These are phyloP conservation scores for Porcisia deanei DNA, from an alignment of 208 protist species.

Conservation along the genomic window DNA sequence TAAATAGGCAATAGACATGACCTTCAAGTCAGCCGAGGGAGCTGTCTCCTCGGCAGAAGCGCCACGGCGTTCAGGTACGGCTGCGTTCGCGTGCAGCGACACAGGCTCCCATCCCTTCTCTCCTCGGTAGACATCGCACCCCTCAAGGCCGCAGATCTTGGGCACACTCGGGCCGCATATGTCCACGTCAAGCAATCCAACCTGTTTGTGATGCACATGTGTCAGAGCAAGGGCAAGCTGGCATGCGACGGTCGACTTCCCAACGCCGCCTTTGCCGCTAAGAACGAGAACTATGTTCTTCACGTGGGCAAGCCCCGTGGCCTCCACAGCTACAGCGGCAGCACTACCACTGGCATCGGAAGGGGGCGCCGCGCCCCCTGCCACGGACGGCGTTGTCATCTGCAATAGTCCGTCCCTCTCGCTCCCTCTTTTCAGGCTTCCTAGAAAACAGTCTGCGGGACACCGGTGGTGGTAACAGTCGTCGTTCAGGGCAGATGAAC, in stretches of 20 bases:
- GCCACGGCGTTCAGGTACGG: not conserved
- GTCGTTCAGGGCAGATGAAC: not conserved
- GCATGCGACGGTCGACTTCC: conserved; percentile 98
- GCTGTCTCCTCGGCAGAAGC: not conserved
- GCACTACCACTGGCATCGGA: not conserved
- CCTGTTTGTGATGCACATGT: conserved; percentile 63
- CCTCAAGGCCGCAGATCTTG: conserved; percentile 97
- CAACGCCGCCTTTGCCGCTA: conserved; percentile 99
- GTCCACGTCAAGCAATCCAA: conserved; percentile 93
- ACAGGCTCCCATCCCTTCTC: conserved; percentile 86
- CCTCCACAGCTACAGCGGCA: not conserved
- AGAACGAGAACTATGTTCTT: conserved; percentile 98
- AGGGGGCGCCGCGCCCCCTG: not conserved
- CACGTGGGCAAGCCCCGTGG: conserved; percentile 58
- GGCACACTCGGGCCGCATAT: conserved; percentile 94
- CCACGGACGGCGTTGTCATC: not conserved
- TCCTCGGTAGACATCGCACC: conserved; percentile 85
- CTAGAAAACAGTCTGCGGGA: not conserved
- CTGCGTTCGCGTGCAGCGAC: conserved; percentile 22
- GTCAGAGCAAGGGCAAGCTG: conserved; percentile 96
- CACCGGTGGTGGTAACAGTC: not conserved
- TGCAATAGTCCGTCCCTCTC: not conserved
- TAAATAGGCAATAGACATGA: conserved; percentile 99
- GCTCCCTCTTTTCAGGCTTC: not conserved
- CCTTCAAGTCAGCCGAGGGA: conserved; percentile 48